Evolutionary conservation across 495 filamentous ascomycete genomes (phyloP), one percentile per base, ranked within the genome.

Genomic region (Annulohypoxylon moriforme): DNA sequence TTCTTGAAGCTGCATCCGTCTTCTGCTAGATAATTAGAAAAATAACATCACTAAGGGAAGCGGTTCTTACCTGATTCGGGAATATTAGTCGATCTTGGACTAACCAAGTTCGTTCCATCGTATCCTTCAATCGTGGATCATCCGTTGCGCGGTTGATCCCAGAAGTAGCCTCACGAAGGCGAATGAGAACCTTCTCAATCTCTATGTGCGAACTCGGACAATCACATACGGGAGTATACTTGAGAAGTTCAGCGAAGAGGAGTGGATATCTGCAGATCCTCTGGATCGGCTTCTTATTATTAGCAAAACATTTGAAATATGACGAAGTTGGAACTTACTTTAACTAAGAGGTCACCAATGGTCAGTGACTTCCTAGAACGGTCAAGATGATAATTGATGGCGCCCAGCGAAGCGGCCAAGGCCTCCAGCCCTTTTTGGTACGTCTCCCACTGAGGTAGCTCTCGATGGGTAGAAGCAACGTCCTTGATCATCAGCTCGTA

Each of bases 241-340:
- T 93, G 62, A 93, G 83, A 38, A 99, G 83, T 64, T 97, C 93
- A 4, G 89, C 85, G 58, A 98, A 93, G 20, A 99, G 83, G 34
- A 99, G 85, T 9, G 93, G 92, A 80, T 99, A 99, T 82, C 92
- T 94, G 85, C 93, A 96, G 13, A 98, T 87, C 34, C 96, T 87
- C 83, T 99, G 96, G 60, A 97, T 93, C 0, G 96, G 96, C 96
- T 97, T 72, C 31, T 24, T 38, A 18, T 1, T 24, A 71, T 81
- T 42, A 80, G 77, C 46, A 16, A 64, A 46, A 11, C 5, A 16
- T 31, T 10, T 46, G 3, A 9, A 14, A 53, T 29, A 38, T 44
- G 1, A 31, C 50, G n/a, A 36, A 53, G 7, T 13, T 3, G 18
- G 44, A 0, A 61, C 81, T 59, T 79, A 93, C 94, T 88, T 98